A percentile compares a stretch with the other conserved stretches of the same genome.
Conservation (phyloP, 169 alveolate genomes). For the Eimeria necatrix region DNA sequence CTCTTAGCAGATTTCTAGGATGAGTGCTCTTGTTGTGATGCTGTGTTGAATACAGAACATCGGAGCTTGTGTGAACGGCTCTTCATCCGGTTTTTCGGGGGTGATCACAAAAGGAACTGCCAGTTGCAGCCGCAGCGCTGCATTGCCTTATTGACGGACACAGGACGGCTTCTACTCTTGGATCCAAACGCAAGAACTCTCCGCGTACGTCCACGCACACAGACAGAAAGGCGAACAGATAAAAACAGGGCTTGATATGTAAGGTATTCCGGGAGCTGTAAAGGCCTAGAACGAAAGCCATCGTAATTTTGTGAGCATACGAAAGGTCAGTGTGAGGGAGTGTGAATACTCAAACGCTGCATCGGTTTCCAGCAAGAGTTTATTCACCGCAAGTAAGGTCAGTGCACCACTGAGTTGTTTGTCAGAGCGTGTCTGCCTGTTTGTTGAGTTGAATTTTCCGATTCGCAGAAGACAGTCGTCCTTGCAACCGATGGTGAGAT, state of each 20-base stretch:
- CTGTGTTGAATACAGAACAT: constrained; percentile 36
- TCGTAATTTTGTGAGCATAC: too few species aligned
- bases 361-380: too few species aligned
- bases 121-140: constrained; percentile 78
- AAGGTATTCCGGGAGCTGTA: neutral
- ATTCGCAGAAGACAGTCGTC: constrained; percentile 34
- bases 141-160: constrained; percentile 51
- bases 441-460: too few species aligned
- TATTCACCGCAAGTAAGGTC: too few species aligned
- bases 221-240: neutral
- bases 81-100: constrained; percentile 47
- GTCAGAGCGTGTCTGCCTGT: too few species aligned
- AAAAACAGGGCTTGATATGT: neutral
- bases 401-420: too few species aligned
- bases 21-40: neutral
- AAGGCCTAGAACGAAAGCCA: neutral
- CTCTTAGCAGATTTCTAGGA: neutral
- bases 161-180: constrained; percentile 49
- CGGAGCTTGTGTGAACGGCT: constrained; percentile 68
- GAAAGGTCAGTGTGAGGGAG: too few species aligned
- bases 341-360: too few species aligned
- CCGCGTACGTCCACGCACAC: neutral
- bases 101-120: constrained; percentile 55
- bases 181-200: constrained; percentile 62
- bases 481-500: constrained; percentile 64